Evolutionary conservation across 768 basidiomycete species (phyloP), one percentile per base, ranked within the genome.

Genomic region (Naganishia randhawae): DNA sequence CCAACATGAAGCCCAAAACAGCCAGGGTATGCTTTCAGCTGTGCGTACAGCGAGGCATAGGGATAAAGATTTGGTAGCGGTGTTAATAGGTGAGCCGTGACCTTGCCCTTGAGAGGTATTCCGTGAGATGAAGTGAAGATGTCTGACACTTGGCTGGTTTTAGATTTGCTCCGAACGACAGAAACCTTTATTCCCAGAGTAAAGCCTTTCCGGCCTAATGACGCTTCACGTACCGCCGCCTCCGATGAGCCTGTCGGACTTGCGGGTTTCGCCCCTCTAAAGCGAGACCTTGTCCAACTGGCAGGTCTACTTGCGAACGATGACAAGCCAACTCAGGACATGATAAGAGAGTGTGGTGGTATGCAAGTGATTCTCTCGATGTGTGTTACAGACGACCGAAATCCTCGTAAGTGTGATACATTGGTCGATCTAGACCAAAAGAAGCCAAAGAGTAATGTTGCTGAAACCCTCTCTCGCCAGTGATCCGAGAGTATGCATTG

Each of bases 401-500:
- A 94, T 80, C 93, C 93, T 42, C 93, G 93, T 95, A 78, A 80
- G 92, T 86, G n/a, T n/a, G n/a, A n/a, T n/a, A n/a, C 33, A 17
- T 55, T 14, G n/a, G 32, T 33, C 29, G 32, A 27, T 19, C 50
- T 19, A 32, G 0, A 25, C 31, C 29, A 35, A 22, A 33, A 31
- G 32, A 35, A 33, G 31, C 62, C 25, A 41, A 63, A 14, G 45
- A 13, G 19, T 39, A 3, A 25, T 19, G 8, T 22, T 11, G 7
- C 4, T 22, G 11, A 3, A 2, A 48, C 13, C n/a, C n/a, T 33
- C 45, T n/a, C 17, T 33, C 19, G n/a, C 41, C 13, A 92, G 94
- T 91, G 80, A 82, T 98, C 53, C 88, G 92, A 22, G 94, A 97
- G 81, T 91, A 96, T 76, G 92, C 93, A 1, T 85, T 97, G 48